phyloP scores from a whole-genome alignment of 805 yeast species.

The Barnettozyma populi region DNA sequence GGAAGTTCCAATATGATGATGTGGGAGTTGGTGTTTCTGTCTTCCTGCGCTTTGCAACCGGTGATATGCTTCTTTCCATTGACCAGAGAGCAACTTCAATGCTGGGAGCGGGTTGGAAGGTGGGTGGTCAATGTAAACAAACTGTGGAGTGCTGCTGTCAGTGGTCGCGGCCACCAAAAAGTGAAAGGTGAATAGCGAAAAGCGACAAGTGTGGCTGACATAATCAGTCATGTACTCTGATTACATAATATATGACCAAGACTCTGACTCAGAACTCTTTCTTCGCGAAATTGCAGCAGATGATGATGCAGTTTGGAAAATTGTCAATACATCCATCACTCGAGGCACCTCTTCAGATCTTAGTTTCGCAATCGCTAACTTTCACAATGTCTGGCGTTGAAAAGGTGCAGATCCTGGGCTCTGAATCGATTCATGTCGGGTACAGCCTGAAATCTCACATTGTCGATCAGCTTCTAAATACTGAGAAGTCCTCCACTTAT shows the following conservation, averaged over 20 bases:
- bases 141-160: no score
- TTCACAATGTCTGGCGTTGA: conserved; percentile 13
- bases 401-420: conserved; percentile 74
- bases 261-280: conserved; percentile 1
- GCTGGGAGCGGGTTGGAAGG: not conserved
- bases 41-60: not conserved
- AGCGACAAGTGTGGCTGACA: no score
- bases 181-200: no score
- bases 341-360: not conserved
- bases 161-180: no score
- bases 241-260: not conserved
- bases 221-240: no score
- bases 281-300: not conserved
- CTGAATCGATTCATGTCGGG: conserved; percentile 86
- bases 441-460: conserved; percentile 72
- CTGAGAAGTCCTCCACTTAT: conserved; percentile 80
- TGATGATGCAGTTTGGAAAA: not conserved
- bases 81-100: not conserved
- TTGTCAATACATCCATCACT: not conserved
- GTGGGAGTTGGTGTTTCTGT: not conserved
- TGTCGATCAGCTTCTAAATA: conserved; percentile 55
- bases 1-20: conserved; percentile 8
- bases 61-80: not conserved
- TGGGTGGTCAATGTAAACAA: not conserved
- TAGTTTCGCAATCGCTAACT: not conserved